A percentile compares a stretch with the other conserved stretches of the same genome.
phyloP scores from a whole-genome alignment of 2,329 filamentous ascomycete species.

The Curvularia hawaiiensis region DNA sequence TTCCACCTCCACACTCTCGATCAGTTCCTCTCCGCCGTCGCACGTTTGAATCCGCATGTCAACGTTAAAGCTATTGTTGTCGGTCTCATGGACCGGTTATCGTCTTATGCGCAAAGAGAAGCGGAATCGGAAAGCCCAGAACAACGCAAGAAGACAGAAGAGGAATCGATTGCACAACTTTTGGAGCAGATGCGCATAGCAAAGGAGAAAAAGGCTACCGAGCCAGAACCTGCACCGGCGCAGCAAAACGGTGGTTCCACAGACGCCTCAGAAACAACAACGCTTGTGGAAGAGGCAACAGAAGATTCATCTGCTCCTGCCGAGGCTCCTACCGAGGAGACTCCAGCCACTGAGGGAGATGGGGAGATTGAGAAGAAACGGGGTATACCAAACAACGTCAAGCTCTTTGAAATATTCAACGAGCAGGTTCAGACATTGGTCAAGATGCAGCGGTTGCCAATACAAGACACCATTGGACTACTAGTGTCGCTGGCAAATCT shows the following conservation, averaged over 20 bases:
- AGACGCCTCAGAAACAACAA: slow-evolving; percentile 27
- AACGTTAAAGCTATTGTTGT: slow-evolving; percentile 99
- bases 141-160: slow-evolving; percentile 77
- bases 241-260: slow-evolving; percentile 45
- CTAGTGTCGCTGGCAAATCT: slow-evolving; percentile 94
- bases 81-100: slow-evolving; percentile 94
- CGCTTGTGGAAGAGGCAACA: slow-evolving; percentile 36
- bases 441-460: slow-evolving; percentile 85
- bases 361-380: slow-evolving; percentile 53
- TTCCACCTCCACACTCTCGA: slow-evolving; percentile 97
- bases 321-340: slow-evolving; percentile 38
- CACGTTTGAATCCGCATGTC: slow-evolving; percentile 91
- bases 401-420: slow-evolving; percentile 97
- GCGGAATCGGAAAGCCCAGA: slow-evolving; percentile 72
- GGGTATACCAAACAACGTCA: slow-evolving; percentile 76
- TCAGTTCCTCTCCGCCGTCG: slow-evolving; percentile 90
- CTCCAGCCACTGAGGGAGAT: slow-evolving; percentile 46
- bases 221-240: slow-evolving; percentile 25
- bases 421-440: slow-evolving; percentile 93
- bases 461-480: slow-evolving; percentile 92
- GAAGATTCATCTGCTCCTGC: slow-evolving; percentile 35
- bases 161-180: slow-evolving; percentile 79
- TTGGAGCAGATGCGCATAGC: slow-evolving; percentile 77
- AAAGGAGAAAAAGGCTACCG: slow-evolving; percentile 57
- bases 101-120: slow-evolving; percentile 92